A percentile compares a stretch with the other conserved stretches of the same genome.
Conservation (phyloP, 371 early-diverging fungal genomes). For the Rhizomucor miehei region DNA sequence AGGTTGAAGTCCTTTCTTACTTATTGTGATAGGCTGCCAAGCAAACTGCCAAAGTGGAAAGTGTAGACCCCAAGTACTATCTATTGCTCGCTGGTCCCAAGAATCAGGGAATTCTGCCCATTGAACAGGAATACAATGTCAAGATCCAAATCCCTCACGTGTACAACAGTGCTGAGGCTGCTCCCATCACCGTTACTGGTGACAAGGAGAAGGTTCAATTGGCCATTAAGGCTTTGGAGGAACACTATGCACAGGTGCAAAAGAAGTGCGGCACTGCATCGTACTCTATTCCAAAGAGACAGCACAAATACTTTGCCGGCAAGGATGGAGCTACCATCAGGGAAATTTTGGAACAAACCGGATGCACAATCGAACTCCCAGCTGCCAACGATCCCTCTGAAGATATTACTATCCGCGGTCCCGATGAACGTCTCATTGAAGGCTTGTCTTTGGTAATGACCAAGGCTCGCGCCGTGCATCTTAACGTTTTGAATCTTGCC, state of each 20-base stretch:
- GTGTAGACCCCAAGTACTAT: slow-evolving; percentile 65
- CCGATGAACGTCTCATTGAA: slow-evolving; percentile 58
- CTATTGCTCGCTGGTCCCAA: slow-evolving; percentile 83
- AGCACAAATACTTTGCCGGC: slow-evolving; percentile 90
- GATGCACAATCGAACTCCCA: slow-evolving; percentile 83
- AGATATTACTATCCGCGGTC: slow-evolving; percentile 78
- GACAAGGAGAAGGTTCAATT: slow-evolving; percentile 68
- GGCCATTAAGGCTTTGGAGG: slow-evolving; percentile 62
- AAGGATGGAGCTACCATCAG: slow-evolving; percentile 73
- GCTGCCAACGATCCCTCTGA: slow-evolving; percentile 64
- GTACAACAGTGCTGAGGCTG: slow-evolving; percentile 46
- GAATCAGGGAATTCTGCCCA: slow-evolving; percentile 49
- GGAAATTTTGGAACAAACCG: slow-evolving; percentile 67
- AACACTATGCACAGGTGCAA: slow-evolving; percentile 57
- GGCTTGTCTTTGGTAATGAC: slow-evolving; percentile 77
- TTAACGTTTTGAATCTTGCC: slow-evolving; percentile 52
- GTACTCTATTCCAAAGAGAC: slow-evolving; percentile 79
- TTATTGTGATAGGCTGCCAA: slow-evolving; percentile 46
- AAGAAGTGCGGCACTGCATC: slow-evolving; percentile 59
- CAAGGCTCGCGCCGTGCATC: slow-evolving; percentile 68
- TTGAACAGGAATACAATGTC: slow-evolving; percentile 66
- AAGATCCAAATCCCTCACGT: slow-evolving; percentile 79
- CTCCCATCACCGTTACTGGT: slow-evolving; percentile 61
- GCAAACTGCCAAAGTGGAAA: slow-evolving; percentile 51
- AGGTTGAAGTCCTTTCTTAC: not conserved